Base-by-base conservation (phyloP, 2,329 filamentous ascomycete genomes). In the Phialophora expanda region DNA sequence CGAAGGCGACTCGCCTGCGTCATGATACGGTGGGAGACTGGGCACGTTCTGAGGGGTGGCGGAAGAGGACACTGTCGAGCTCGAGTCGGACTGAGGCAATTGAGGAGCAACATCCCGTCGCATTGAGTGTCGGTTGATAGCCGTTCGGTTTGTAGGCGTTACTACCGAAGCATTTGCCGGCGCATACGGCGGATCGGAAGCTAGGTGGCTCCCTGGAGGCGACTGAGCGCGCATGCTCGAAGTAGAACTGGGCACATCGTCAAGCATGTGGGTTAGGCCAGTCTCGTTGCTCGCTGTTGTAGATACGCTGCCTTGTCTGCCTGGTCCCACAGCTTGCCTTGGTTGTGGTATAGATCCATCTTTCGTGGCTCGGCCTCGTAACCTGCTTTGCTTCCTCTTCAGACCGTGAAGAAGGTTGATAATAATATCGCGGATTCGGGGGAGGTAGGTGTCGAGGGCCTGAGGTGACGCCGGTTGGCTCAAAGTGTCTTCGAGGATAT, bases 391-490 rank as follows among this genome's bases (percentile, higher is more conserved):
- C 78, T 99, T 99, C 78, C 94, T 90, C 82, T 99, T 99, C 69
- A 99, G 81, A 2, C 95, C 95, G 76, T 99, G 95, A 8, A 99
- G 85, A 32, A 99, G 84, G 76, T 96, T 97, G 78, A 99, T 98
- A 76, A 99, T 99, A 74, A 99, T 99, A 78, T 99, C 95, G 73
- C 95, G 89, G 77, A 99, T 99, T 66, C 91, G 88, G 0, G 95
- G 95, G 34, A 99, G 83, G 77, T 96, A 99, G 76, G 90, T 91
- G 77, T 99, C 95, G 67, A 99, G 84, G 77, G 93, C 97, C 76
- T 96, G 90, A 57, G 93, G 89, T 72, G 92, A 97, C 4, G 95
- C 95, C 79, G 98, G 93, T 76, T 99, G 95, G 78, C 94, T 98
- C 41, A 99, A 84, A 1, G 95, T 99, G 64, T 96, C 91, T 78